A percentile compares a stretch with the other conserved stretches of the same genome.
Conservation (phyloP, 371 early-diverging fungal genomes). For the Apophysomyces elegans region DNA sequence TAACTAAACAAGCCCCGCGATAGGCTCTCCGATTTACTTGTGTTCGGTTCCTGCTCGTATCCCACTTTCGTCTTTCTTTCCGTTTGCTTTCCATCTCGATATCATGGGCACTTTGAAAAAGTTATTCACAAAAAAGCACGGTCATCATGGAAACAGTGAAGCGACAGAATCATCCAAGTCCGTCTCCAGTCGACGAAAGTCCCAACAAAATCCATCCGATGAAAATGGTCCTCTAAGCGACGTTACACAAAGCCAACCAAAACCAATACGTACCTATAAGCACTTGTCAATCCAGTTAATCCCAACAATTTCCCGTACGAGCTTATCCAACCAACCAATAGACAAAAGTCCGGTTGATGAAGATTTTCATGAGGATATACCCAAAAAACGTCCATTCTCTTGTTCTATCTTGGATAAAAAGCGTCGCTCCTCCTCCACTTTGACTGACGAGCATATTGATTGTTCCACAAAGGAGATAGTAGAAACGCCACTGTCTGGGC, state of each 20-base stretch:
- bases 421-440: background rate
- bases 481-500: conserved; percentile 9
- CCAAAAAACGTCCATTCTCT: conserved; percentile 3
- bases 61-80: background rate
- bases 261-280: background rate
- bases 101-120: conserved; percentile 3
- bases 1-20: too few relatives aligned
- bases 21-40: too few relatives aligned
- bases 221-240: background rate
- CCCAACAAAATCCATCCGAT: background rate
- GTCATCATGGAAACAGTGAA: background rate
- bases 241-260: conserved; percentile 7
- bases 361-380: background rate
- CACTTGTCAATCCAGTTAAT: background rate
- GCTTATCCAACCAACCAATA: background rate
- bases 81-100: background rate
- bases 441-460: background rate
- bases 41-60: too few relatives aligned
- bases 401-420: conserved; percentile 1
- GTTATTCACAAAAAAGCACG: background rate
- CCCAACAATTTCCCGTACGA: background rate
- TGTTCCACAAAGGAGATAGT: background rate
- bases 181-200: background rate
- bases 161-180: background rate
- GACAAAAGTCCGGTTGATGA: background rate